Evolutionary conservation across 352 stramenopile genomes (phyloP), one percentile per base, ranked within the genome.

Genomic region (Phytophthora podocarpi): DNA sequence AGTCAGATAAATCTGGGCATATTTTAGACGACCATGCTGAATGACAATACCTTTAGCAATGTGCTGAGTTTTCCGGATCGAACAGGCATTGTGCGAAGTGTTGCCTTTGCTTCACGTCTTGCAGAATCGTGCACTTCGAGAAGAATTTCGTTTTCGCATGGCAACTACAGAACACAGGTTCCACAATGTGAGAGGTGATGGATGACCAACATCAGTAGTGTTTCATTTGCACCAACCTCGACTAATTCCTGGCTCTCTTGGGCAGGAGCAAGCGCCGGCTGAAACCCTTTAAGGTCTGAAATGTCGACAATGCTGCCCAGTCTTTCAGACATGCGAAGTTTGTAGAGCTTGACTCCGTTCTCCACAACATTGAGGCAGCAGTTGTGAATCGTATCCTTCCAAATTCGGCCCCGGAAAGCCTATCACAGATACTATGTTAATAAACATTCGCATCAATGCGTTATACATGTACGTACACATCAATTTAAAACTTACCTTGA

Each of bases 281-380:
- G 73, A 45, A 86, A 90, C 21, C 69, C 67, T 24, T 82, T 76
- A 0, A 91, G 51, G 39, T 93, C 82, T n/a, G 74, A 85, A 32
- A 68, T 88, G 34, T 93, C 82, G 6, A 93, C 82, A 51, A 93
- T 86, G 5, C 66, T 75, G 16, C 64, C 68, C 18, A 93, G 59
- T 34, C 82, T 78, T 53, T 92, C 73, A 0, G 70, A 80, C 85
- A 93, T 92, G 3, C 73, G 68, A 15, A 82, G 68, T 43, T 92
- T 93, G 71, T 93, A 93, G 28, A 92, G 36, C 54, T 93, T 92
- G 55, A 90, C 78, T 11, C 64, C 85, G 1, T 84, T 90, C 58
- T 91, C 81, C 20, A 93, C 80, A 45, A 92, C 79, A 52, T 88
- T 91, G 18, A 91, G 70, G 37, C 85, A 93, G 55, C 85, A 93